Evolutionary conservation across 129 eudicot species (phyloP).

Genomic region (Smallanthus sonchifolius): DNA sequence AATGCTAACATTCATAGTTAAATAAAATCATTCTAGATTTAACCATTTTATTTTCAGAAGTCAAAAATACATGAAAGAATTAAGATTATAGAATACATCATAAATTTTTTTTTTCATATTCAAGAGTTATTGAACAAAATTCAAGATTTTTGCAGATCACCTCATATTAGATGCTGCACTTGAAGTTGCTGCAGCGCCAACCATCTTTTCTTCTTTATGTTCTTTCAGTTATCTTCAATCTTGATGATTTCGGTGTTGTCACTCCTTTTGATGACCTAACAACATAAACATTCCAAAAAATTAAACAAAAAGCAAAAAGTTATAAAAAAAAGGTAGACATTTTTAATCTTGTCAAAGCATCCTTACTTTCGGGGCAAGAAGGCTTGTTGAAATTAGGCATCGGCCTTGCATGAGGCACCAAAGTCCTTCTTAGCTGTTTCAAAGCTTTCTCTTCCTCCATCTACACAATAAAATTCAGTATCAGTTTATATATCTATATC

Average conservation of each 20-base stretch:
- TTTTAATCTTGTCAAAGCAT: not conserved
- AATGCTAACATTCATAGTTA: not conserved
- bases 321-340: not conserved
- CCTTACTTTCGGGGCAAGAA: conserved; percentile 78
- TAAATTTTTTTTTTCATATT: conserved; percentile 5
- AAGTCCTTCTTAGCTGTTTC: conserved; percentile 81
- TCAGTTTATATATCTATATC: not conserved
- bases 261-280: conserved; percentile 59
- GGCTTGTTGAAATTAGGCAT: conserved; percentile 77
- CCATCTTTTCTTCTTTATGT: conserved; percentile 42
- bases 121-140: conserved; percentile 39
- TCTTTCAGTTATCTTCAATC: conserved; percentile 61
- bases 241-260: conserved; percentile 83
- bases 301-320: not conserved
- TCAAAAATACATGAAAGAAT: not conserved
- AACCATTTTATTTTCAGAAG: not conserved
- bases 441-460: conserved; percentile 97
- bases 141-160: conserved; percentile 34
- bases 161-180: conserved; percentile 78
- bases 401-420: conserved; percentile 94
- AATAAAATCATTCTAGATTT: not conserved
- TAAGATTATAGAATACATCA: not conserved
- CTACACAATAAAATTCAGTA: conserved; percentile 22
- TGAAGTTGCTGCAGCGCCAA: conserved; percentile 40
- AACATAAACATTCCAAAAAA: not conserved